Conservation (phyloP, 306 rosid genomes). For the Vigna reflexopilosa region DNA sequence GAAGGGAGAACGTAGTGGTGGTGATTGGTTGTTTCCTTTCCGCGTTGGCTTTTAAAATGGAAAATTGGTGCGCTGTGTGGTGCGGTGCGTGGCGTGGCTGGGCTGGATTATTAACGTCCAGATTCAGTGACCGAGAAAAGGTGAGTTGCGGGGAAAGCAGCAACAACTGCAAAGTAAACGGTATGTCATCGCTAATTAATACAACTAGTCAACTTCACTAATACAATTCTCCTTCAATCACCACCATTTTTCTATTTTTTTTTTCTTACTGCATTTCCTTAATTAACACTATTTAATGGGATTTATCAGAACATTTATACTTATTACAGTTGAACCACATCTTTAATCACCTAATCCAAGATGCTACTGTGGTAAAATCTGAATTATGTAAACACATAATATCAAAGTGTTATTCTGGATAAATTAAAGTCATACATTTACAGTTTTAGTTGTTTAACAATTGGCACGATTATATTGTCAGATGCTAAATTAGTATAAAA, state of each 20-base stretch:
- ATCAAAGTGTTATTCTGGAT: no score
- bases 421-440: no score
- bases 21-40: background rate
- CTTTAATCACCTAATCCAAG: no score
- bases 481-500: no score
- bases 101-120: slow-evolving; percentile 48
- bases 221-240: background rate
- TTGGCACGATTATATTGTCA: no score
- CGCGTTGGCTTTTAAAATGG: slow-evolving; percentile 1
- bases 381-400: no score
- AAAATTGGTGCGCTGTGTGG: background rate
- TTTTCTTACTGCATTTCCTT: background rate
- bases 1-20: background rate
- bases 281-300: slow-evolving; percentile 6
- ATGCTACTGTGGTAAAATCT: no score
- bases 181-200: slow-evolving; percentile 34
- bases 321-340: no score
- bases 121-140: slow-evolving; percentile 48
- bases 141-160: slow-evolving; percentile 49
- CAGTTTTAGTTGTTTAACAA: no score
- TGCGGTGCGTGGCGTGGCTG: background rate
- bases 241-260: background rate
- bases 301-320: background rate
- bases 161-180: slow-evolving; percentile 47
- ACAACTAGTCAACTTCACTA: slow-evolving; percentile 44